These are phyloP conservation scores for Candida taoyuanica DNA, from an alignment of 805 yeast genomes.

Conservation along the genomic window DNA sequence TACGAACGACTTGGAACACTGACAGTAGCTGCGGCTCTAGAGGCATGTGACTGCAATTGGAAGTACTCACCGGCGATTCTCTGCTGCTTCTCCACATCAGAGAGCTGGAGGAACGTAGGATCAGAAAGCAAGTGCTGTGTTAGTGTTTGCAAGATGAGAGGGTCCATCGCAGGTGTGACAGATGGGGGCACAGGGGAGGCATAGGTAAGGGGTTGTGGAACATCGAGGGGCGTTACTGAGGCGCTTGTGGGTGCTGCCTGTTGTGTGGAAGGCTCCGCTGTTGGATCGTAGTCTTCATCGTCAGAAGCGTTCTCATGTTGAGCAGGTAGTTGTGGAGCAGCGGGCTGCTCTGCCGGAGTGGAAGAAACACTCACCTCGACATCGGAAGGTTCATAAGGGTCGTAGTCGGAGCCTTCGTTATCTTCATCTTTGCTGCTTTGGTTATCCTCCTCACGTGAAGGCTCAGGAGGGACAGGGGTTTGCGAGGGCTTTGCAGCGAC, in stretches of 20 bases:
- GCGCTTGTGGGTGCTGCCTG: neutral
- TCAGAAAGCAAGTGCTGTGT: constrained; percentile 28
- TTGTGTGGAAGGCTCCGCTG: constrained; percentile 1
- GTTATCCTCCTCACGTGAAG: too few species aligned
- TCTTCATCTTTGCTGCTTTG: constrained; percentile 13
- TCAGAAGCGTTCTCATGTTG: constrained; percentile 3
- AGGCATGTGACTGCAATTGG: constrained; percentile 2
- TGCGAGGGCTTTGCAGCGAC: too few species aligned
- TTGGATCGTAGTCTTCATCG: constrained; percentile 20
- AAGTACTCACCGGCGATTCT: constrained; percentile 30
- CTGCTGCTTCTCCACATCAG: constrained; percentile 33
- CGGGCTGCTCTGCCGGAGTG: too few species aligned
- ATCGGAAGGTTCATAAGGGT: constrained; percentile 6
- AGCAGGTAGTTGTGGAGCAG: neutral
- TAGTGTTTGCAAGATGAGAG: constrained; percentile 5
- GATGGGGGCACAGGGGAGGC: constrained; percentile 4
- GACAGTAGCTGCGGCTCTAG: neutral
- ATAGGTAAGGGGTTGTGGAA: neutral
- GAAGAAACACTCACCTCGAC: too few species aligned
- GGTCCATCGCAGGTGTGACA: constrained; percentile 5
- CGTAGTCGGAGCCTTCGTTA: constrained; percentile 10
- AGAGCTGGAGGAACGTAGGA: constrained; percentile 30
- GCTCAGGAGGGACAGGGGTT: too few species aligned
- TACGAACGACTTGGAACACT: too few species aligned
- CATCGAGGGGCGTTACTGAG: neutral